Evolutionary conservation across 1,284 basidiomycete species (phyloP), one percentile per base, ranked within the genome.

Genomic region (Gomphus bonarii): DNA sequence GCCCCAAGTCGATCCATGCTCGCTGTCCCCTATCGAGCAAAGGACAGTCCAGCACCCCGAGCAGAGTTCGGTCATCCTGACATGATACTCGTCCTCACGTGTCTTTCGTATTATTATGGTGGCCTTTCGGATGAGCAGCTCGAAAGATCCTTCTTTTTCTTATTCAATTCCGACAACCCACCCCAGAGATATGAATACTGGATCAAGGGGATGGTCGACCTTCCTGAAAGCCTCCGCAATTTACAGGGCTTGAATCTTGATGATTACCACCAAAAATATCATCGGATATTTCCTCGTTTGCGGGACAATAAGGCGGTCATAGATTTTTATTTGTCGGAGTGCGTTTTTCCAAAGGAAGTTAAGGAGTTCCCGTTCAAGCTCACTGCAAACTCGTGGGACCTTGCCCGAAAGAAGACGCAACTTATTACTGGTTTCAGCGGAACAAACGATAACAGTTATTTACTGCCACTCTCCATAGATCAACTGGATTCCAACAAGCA

Each of bases 1-100:
- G 72, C 76, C 55, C 63, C 61, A 3, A 59, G 33, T 9, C 73
- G 79, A 4, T 72, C 79, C 0, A 68, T 73, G 59, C 67, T 81
- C 3, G 78, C 79, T 0, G 78, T 80, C 0, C 78, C 78, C 1
- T 80, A 78, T 59, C 67, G 73, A 28, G 78, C 78, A 0, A 80
- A 80, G 62, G 79, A 81, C 57, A 67, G 74, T 1, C 79, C 79
- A 0, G 68, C 75, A 16, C 58, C 68, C 36, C 68, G 72, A 36
- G 76, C 79, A 20, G 79, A 81, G 47, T 81, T 81, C 58, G 78
- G 77, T 1, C 78, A 81, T 63, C 78, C 79, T 0, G 79, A 81
- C 31, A 67, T 80, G 22, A 68, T 72, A 1, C 66, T 80, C 52
- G 59, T 68, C 12, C 66, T 81, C 33, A 80, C 80, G 0, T 80